Evolutionary conservation across 2,329 filamentous ascomycete genomes (phyloP).

Genomic region (Coniosporium uncinatum): DNA sequence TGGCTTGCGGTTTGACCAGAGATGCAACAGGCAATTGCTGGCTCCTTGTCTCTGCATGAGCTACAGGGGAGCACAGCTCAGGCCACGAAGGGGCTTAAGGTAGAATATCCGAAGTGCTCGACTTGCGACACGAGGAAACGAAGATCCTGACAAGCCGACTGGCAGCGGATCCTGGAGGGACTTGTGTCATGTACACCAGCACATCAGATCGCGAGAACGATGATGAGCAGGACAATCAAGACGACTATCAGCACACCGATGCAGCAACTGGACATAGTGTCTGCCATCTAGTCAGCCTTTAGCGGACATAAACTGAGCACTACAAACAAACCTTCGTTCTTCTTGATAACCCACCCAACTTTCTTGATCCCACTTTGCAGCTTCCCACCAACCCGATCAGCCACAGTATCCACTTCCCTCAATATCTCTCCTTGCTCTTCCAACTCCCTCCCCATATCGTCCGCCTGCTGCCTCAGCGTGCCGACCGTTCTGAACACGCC

Average conservation of each 20-base stretch:
- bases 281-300: conserved; percentile 80
- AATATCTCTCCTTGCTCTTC: conserved; percentile 93
- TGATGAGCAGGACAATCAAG: conserved; percentile 77
- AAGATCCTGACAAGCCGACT: too few species aligned
- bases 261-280: conserved; percentile 79
- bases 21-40: too few species aligned
- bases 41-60: too few species aligned
- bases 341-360: conserved; percentile 76
- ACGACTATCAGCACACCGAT: conserved; percentile 86
- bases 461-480: conserved; percentile 82
- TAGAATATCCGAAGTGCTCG: too few species aligned
- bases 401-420: conserved; percentile 76
- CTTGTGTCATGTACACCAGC: too few species aligned
- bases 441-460: conserved; percentile 93
- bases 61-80: too few species aligned
- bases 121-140: too few species aligned
- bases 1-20: too few species aligned
- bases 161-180: too few species aligned
- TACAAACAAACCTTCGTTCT: conserved; percentile 74
- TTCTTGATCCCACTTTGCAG: conserved; percentile 83
- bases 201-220: conserved; percentile 62
- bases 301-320: conserved; percentile 3
- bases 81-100: too few species aligned
- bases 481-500: conserved; percentile 92
- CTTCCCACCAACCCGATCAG: conserved; percentile 82